phyloP scores from a whole-genome alignment of 495 filamentous ascomycete species.

The Daldinia grandis region DNA sequence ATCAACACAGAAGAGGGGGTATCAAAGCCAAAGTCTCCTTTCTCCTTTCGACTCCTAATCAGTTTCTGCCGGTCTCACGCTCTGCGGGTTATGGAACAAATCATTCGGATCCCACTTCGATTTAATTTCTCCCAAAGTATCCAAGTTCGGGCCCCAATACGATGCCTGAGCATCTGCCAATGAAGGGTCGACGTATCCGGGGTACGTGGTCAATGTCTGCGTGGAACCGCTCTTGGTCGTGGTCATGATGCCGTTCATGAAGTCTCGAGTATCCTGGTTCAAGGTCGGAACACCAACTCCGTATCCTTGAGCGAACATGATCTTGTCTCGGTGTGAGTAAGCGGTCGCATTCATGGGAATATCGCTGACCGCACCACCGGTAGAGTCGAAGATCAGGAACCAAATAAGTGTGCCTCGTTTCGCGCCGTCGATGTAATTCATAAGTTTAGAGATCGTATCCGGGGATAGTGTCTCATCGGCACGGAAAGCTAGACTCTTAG shows the following conservation, averaged over 20 bases:
- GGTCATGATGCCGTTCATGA: conserved; percentile 61
- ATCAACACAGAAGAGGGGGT: conserved; percentile 33
- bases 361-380: conserved; percentile 62
- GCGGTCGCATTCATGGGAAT: conserved; percentile 57
- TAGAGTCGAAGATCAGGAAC: conserved; percentile 65
- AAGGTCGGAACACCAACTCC: conserved; percentile 59
- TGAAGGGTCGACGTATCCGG: conserved; percentile 75
- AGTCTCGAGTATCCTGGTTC: conserved; percentile 49
- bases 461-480: conserved; percentile 54
- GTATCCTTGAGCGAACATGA: conserved; percentile 68
- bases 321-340: conserved; percentile 66
- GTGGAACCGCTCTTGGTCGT: conserved; percentile 45
- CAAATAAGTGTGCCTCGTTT: conserved; percentile 60
- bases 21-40: conserved; percentile 27
- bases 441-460: conserved; percentile 53
- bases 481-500: conserved; percentile 63
- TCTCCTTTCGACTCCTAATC: conserved; percentile 37
- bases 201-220: conserved; percentile 63
- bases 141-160: conserved; percentile 66
- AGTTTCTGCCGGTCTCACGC: conserved; percentile 53
- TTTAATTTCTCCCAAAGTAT: conserved; percentile 62
- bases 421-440: conserved; percentile 59
- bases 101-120: conserved; percentile 60
- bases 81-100: conserved; percentile 72
- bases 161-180: conserved; percentile 57